Evolutionary conservation across 371 early-diverging fungal species (phyloP), one percentile per base, ranked within the genome.

Genomic region (Mortierella sp.): DNA sequence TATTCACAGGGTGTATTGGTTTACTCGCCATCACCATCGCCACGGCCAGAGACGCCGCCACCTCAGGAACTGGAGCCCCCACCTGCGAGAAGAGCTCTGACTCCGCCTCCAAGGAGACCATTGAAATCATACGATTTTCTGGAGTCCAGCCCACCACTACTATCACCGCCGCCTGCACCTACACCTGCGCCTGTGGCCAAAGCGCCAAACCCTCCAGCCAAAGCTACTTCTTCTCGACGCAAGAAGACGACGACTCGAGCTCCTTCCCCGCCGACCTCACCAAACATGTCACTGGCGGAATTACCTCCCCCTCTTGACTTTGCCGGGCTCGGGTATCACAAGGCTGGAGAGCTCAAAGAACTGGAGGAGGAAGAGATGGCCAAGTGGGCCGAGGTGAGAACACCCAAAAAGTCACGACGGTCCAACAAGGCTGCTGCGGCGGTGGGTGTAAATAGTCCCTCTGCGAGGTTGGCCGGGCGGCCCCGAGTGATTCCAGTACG

Each of bases 291-390:
- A 21, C 16, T 61, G 31, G 61, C 34, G 34, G 61, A 48, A n/a
- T 64, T 83, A 50, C 84, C 84, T 28, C 80, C 84, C n/a, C 80
- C 78, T 0, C 50, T 83, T 61, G 84, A 83, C 70, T 80, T 80
- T 37, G 69, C 64, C 11, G 75, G 80, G 26, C 40, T 83, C 10
- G 80, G 80, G 13, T 77, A 74, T 19, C 75, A 51, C 44, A 57
- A 26, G 5, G 44, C 77, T 11, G 71, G 34, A 5, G 48, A 50
- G 24, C 28, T 72, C 8, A 40, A 59, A 21, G 43, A 24, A 13
- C n/a, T 54, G 13, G 21, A 48, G 13, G 50, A 14, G 31, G 24
- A 44, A 11, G 50, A 70, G 3, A 34, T 21, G 9, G 40, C 48
- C 8, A 40, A 46, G 37, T 61, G 61, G 74, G 67, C 48, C 21